Base-by-base conservation (phyloP, 176 grass and related monocot species). In the Triticum dicoccoides region DNA sequence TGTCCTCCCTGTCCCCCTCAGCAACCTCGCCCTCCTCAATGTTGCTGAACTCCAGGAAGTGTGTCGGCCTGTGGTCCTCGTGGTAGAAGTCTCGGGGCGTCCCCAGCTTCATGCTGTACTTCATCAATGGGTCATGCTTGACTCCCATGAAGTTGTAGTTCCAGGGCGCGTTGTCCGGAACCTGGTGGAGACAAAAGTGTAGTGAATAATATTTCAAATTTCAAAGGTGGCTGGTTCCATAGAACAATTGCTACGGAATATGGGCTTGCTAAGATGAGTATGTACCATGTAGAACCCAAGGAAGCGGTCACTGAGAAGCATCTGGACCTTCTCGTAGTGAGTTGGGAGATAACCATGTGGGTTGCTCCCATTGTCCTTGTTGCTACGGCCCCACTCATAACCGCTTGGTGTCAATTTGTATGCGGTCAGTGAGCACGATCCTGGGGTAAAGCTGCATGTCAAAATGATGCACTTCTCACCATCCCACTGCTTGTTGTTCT, bases 61-160 rank as follows among this genome's bases (percentile, higher is more conserved):
- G 94, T 1, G 97, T 99, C 0, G 97, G 97, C 83, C 97, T 85
- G 77, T 99, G 97, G 38, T 93, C 97, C 81, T 99, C 97, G 0
- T 99, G 94, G 61, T 99, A 99, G 85, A 92, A 99, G 68, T 99
- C 94, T 4, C 90, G 84, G 18, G 97, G 94, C 14, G 81, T 92
- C 63, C 97, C 94, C 4, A 99, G 85, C 92, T 99, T 96, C 77
- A 93, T 86, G 18, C 69, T 91, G 38, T 99, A 96, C 81, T 89
- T 94, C 94, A 96, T 99, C 82, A 68, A 84, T 1, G 90, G 90
- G 15, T 95, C 95, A 8, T 96, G 97, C 87, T 99, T 96, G 1
- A 99, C 97, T 82, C 97, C 97, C 97, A 99, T 99, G 89, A 99
- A 99, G 73, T 99, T 99, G 85, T 87, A 99, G 75, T 99, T 99